phyloP scores from a whole-genome alignment of 2,329 filamentous ascomycete genomes.

The Corynespora cassiicola region DNA sequence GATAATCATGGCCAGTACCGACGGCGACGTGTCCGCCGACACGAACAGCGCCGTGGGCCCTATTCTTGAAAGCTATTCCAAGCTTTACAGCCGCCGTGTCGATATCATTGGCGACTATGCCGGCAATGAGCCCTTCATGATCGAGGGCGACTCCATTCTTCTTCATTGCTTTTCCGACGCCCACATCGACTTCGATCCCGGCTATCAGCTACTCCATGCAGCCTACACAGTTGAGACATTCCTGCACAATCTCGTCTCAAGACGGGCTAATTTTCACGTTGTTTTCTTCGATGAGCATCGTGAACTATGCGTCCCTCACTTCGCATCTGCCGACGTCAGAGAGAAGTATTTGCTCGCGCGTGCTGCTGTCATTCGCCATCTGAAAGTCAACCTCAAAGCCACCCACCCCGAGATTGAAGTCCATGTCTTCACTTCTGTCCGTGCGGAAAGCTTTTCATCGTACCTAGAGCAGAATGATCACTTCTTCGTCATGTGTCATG shows the following conservation, averaged over 20 bases:
- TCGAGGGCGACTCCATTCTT: conserved; percentile 77
- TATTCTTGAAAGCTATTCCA: conserved; percentile 43
- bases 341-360: conserved; percentile 68
- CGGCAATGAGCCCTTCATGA: conserved; percentile 73
- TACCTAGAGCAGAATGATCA: conserved; percentile 63
- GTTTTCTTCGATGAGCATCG: conserved; percentile 70
- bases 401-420: conserved; percentile 51
- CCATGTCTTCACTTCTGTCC: conserved; percentile 56
- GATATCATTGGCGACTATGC: conserved; percentile 76
- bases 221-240: conserved; percentile 73
- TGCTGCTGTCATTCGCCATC: conserved; percentile 69
- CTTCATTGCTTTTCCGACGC: conserved; percentile 67
- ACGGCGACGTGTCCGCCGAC: conserved; percentile 15
- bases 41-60: conserved; percentile 22
- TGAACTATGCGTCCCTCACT: conserved; percentile 62
- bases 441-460: conserved; percentile 57
- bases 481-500: conserved; percentile 74
- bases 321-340: conserved; percentile 36
- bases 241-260: conserved; percentile 63
- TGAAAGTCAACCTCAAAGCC: conserved; percentile 54
- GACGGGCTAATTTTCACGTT: conserved; percentile 75
- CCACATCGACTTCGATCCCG: conserved; percentile 68
- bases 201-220: conserved; percentile 75
- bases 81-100: conserved; percentile 43
- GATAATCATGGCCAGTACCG: conserved; percentile 30